Evolutionary conservation across 495 filamentous ascomycete species (phyloP), one percentile per base, ranked within the genome.

Genomic region (Lepidopterella palustris): DNA sequence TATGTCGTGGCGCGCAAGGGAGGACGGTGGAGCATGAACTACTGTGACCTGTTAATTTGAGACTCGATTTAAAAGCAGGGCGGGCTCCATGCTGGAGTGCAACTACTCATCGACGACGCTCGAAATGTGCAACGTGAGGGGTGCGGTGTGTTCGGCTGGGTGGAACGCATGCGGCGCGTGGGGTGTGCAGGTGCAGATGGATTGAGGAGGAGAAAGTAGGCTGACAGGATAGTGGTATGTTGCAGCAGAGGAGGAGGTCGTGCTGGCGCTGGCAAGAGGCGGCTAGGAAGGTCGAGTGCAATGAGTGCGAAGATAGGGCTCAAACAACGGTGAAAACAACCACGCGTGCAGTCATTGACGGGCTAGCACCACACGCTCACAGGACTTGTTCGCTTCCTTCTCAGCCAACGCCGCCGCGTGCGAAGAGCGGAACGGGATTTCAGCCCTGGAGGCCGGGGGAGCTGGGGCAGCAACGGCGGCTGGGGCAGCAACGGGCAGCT

Each of bases 1-100:
- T 18, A 42, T 18, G 35, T 42, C 35, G 35, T 42, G 47, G 47
- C 47, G 47, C 47, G 47, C 47, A 50, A 50, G 47, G 47, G 47
- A 27, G 25, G 47, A 4, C 35, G 35, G 10, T 18, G 35, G 35
- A 42, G 35, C 35, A 13, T 27, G 47, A 25, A 27, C 25, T 2
- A 11, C 39, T 50, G 47, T 50, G 47, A 50, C 47, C 15, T 27
- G 47, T 50, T 50, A 50, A n/a, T 24, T 50, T 25, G 21, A 27
- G 15, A 24, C 15, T 10, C 25, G 24, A 15, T 35, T 42, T 42
- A 50, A 50, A 15, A 50, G 1, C 10, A 27, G 25, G 20, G 47
- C 21, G 47, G 47, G 15, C 20, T 24, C 47, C 47, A 24, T 50
- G 26, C 47, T 13, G 47, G 24, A 18, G 20, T 18, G 18, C 35